Conservation (phyloP, 225 moss, liverwort and hornwort species). For the Bryum argenteum region DNA sequence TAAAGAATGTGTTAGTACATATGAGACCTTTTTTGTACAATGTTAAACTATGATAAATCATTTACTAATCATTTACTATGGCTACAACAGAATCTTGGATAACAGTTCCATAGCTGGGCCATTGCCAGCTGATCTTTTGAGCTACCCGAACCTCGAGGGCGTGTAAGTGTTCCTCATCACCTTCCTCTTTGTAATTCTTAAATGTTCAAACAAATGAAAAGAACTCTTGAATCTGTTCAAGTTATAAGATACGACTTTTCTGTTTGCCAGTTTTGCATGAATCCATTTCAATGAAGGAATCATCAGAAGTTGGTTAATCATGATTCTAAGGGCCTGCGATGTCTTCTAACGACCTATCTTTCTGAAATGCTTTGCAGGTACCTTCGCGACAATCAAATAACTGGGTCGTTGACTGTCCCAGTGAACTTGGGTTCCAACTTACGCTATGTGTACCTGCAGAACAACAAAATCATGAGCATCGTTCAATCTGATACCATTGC, state of each 20-base stretch:
- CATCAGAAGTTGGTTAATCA: too few species aligned
- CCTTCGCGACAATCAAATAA: slow-evolving; percentile 55
- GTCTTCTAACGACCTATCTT: slow-evolving; percentile 3
- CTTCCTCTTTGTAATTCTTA: not conserved
- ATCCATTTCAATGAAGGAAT: too few species aligned
- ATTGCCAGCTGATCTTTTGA: slow-evolving; percentile 43
- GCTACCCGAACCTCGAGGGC: slow-evolving; percentile 39
- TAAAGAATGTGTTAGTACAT: too few species aligned
- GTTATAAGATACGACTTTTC: too few species aligned
- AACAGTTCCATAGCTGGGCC: slow-evolving; percentile 31
- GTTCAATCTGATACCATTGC: not conserved
- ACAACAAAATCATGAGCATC: slow-evolving; percentile 55
- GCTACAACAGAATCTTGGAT: slow-evolving; percentile 35
- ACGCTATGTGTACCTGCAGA: slow-evolving; percentile 43
- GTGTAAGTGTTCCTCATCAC: slow-evolving; percentile 38
- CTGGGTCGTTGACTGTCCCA: slow-evolving; percentile 49
- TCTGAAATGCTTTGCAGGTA: slow-evolving; percentile 41
- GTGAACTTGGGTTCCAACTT: not conserved
- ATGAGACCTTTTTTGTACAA: too few species aligned
- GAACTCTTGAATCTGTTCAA: too few species aligned
- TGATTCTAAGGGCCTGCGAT: not conserved
- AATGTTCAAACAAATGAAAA: too few species aligned
- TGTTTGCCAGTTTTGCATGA: too few species aligned
- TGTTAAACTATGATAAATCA: too few species aligned
- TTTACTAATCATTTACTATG: not conserved